Evolutionary conservation across 257 asterid genomes (phyloP), one percentile per base, ranked within the genome.

Genomic region (Solanum paucissectum): DNA sequence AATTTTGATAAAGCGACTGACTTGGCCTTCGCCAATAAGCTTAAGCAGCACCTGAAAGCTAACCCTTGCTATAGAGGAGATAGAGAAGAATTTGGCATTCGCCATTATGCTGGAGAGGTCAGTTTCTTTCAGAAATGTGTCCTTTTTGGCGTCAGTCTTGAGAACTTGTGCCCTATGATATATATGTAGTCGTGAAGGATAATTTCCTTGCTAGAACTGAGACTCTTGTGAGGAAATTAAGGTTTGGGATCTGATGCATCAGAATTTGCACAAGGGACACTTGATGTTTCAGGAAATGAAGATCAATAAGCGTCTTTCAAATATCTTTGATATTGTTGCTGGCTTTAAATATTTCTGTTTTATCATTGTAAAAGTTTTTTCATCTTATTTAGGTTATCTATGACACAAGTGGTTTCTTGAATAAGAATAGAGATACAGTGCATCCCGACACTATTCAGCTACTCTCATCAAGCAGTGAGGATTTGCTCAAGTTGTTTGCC

Each of bases 91-190:
- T 96, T 97, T 90, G 89, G 92, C 69, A 71, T 97, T 89, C 91
- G 38, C 77, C 99, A 97, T 89, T 94, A 88, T 89, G 97, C 98
- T 88, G 97, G 98, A 90, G 98, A 95, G 99, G 99, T 97, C 90
- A 88, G 98, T 91, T 91, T 93, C 84, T 33, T 86, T 90, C 83
- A 38, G 88, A 36, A 62, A 86, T 68, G 40, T 69, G 34, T 82
- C 42, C 69, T 29, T 42, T 29, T 27, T 81, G 85, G 68, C 12
- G 29, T 81, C 68, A 46, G n/a, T 52, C 25, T 55, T 18, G 64
- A 55, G 23, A 49, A 81, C 42, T 49, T 81, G 68, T 46, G 85
- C 85, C 68, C 0, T 81, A 16, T 81, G 68, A 81, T 29, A 52
- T 81, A 38, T 29, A 25, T 81, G 25, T 81, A 46, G 85, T 18